Evolutionary conservation across 139 green algal genomes (phyloP).

Genomic region (Micractinium conductrix): DNA sequence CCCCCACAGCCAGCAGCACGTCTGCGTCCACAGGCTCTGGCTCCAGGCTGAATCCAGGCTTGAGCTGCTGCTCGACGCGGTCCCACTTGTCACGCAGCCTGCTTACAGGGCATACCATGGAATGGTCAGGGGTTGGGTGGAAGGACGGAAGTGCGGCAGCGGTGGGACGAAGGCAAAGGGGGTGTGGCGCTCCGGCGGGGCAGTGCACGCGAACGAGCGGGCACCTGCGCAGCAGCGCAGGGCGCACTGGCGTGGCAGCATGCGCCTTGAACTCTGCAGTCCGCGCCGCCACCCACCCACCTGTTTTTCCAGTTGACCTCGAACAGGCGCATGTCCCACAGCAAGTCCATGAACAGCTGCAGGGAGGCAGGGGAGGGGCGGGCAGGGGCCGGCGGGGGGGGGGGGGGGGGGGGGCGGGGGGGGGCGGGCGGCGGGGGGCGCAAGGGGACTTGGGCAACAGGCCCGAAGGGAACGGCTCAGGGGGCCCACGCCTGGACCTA

Average conservation of each 20-base stretch:
- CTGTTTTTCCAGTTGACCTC: slow-evolving; percentile 5
- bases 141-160: no score
- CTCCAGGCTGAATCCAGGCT: slow-evolving; percentile 10
- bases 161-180: neutral
- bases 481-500: no score
- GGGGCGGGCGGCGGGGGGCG: no score
- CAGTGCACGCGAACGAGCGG: neutral
- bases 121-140: no score
- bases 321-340: neutral
- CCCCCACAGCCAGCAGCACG: slow-evolving; percentile 16
- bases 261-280: neutral
- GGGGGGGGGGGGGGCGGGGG: no score
- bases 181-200: neutral
- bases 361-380: neutral
- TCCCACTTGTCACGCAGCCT: slow-evolving; percentile 27
- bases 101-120: no score
- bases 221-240: neutral
- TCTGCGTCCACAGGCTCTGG: neutral
- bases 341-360: slow-evolving; percentile 2
- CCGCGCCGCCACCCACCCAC: neutral
- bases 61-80: neutral
- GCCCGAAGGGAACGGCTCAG: no score
- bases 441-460: no score
- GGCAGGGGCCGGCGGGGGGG: neutral
- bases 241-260: neutral